phyloP scores from a whole-genome alignment of 1,284 basidiomycete species.

The Rhodotorula sp. region DNA sequence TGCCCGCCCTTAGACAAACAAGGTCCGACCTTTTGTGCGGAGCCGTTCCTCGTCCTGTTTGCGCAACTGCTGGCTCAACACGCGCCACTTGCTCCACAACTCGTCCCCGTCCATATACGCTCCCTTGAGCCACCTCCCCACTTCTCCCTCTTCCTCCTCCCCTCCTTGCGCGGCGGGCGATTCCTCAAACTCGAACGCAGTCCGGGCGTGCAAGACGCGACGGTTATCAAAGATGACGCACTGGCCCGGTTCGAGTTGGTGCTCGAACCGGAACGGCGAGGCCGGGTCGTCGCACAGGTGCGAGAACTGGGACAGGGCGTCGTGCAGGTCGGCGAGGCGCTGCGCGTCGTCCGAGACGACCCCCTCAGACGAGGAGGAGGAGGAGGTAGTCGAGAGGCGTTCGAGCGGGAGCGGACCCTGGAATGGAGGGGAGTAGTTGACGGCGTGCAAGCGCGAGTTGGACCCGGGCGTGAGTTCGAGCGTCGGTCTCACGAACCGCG shows the following conservation, averaged over 20 bases:
- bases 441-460: constrained; percentile 55
- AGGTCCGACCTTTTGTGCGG: constrained; percentile 16
- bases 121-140: constrained; percentile 41
- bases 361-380: not conserved
- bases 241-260: constrained; percentile 78
- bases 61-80: constrained; percentile 15
- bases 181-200: constrained; percentile 61
- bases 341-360: constrained; percentile 42
- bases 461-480: constrained; percentile 61
- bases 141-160: constrained; percentile 40
- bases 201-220: constrained; percentile 84
- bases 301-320: constrained; percentile 67
- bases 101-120: constrained; percentile 45
- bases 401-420: constrained; percentile 64
- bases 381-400: constrained; percentile 29
- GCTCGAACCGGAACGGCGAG: constrained; percentile 58
- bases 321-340: constrained; percentile 57
- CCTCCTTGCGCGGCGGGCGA: constrained; percentile 40
- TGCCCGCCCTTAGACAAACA: constrained; percentile 4
- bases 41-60: not conserved
- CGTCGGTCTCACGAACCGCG: constrained; percentile 75
- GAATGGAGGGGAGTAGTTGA: constrained; percentile 96
- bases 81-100: constrained; percentile 38
- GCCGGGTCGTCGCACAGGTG: constrained; percentile 59
- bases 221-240: constrained; percentile 91